Evolutionary conservation across 257 asterid species (phyloP), one percentile per base, ranked within the genome.

Genomic region (Linaria vulgaris): DNA sequence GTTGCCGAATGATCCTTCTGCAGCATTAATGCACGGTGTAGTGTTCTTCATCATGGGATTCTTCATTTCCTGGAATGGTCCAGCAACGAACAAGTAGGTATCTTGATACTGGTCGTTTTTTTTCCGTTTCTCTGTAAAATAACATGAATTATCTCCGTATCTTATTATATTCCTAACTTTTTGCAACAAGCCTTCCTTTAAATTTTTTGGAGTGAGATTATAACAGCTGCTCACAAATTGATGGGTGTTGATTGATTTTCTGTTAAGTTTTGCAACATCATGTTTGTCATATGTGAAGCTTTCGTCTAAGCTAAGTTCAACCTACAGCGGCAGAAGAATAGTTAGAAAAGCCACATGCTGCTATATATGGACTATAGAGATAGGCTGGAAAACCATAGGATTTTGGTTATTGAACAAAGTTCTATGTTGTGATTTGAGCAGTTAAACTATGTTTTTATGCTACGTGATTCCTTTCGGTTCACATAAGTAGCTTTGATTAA

Each of bases 11-110:
- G 81, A 86, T 51, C 88, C 97, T 60, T 74, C 88, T 12, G 52
- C 86, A 0, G 81, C 80, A 3, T 55, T 46, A 14, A 12, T 73
- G 56, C 91, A 92, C 45, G 98, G 96, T 39, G 44, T 87, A 0
- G 87, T 89, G 68, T 72, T 92, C 77, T 73, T 85, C 56, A 34
- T 87, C 62, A 83, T 82, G 88, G 97, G 98, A 57, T 79, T 84
- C 0, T 60, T 64, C 76, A 69, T 79, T 51, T 78, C 95, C 49
- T 92, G 98, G 98, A 85, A 87, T 69, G 91, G 78, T 71, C 88
- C 94, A 1, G 96, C 98, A 7, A 82, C 98, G 48, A 92, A 88
- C 88, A 83, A 83, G 98, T 91, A 84, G 0, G 85, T 72, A 4
- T 54, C 66, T 67, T 24, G 31, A 7, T 22, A 39, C 16, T 38